These are phyloP conservation scores for Calonectria montana DNA, from an alignment of 2,329 filamentous ascomycete species.

Conservation along the genomic window DNA sequence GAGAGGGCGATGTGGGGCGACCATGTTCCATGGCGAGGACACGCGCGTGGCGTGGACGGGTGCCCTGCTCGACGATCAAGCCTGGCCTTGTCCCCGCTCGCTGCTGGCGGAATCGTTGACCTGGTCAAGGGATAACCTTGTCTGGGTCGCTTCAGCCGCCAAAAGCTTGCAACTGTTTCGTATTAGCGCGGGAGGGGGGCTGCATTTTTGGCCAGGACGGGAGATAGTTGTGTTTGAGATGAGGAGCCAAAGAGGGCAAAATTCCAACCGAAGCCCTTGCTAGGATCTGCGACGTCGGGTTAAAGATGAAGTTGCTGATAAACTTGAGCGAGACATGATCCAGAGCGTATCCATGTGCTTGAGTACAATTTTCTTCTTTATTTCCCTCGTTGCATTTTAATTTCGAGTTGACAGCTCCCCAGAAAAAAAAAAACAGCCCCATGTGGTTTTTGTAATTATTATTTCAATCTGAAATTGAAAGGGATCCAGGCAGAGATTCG, in stretches of 20 bases:
- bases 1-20: slow-evolving; percentile 20
- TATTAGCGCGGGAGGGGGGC: slow-evolving; percentile 21
- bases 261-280: background rate
- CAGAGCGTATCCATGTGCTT: slow-evolving; percentile 3
- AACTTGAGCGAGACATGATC: slow-evolving; percentile 3
- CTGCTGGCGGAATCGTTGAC: slow-evolving; percentile 2
- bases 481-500: background rate
- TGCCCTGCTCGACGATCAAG: slow-evolving; percentile 18
- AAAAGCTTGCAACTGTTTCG: slow-evolving; percentile 27
- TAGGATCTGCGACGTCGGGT: slow-evolving; percentile 6
- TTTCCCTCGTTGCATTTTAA: background rate
- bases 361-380: background rate
- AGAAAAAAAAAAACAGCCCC: background rate
- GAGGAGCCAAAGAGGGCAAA: background rate
- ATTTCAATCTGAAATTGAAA: background rate
- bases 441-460: background rate
- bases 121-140: slow-evolving; percentile 11
- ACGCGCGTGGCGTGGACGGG: slow-evolving; percentile 22
- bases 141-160: slow-evolving; percentile 26
- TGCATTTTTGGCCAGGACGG: slow-evolving; percentile 14
- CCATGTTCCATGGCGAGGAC: slow-evolving; percentile 18
- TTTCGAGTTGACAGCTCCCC: background rate
- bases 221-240: background rate
- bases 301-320: slow-evolving; percentile 11
- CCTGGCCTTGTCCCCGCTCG: slow-evolving; percentile 18